phyloP scores from a whole-genome alignment of 2,329 filamentous ascomycete genomes.

The Hirsutella rhossiliensis region DNA sequence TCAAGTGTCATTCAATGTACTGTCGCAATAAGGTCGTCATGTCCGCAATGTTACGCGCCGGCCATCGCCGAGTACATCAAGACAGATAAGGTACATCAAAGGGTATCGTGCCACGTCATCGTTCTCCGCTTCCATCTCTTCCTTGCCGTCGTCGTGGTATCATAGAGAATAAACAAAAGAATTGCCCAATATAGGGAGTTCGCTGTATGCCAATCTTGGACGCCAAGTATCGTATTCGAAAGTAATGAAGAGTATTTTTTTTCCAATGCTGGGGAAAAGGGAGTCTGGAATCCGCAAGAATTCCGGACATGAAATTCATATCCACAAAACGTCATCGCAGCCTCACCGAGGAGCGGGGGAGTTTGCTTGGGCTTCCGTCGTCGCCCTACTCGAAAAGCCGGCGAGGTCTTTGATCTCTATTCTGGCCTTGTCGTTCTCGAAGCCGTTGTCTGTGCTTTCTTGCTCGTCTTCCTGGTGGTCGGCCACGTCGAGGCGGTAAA shows the following conservation, averaged over 20 bases:
- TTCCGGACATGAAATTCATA: neutral
- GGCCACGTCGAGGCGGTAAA: slow-evolving; percentile 28
- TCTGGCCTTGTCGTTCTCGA: slow-evolving; percentile 25
- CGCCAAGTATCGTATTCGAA: no score
- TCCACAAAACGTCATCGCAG: neutral
- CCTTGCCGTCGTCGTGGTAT: no score
- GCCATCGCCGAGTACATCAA: no score
- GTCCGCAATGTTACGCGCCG: no score
- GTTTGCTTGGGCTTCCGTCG: neutral
- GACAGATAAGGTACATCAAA: no score
- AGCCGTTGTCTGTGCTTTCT: slow-evolving; percentile 15
- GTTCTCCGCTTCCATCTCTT: no score
- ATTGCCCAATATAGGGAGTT: no score
- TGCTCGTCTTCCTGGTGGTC: slow-evolving; percentile 16
- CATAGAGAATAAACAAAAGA: no score
- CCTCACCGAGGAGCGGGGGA: neutral
- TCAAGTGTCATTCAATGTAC: no score
- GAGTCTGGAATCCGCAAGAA: neutral
- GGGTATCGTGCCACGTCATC: no score
- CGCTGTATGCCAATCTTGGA: no score
- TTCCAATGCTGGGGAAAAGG: neutral
- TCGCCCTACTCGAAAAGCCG: slow-evolving; percentile 14
- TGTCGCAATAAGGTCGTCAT: no score
- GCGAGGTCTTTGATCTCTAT: slow-evolving; percentile 25
- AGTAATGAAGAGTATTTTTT: neutral